Evolutionary conservation across 2,329 filamentous ascomycete species (phyloP).

Genomic region (Trichoderma afroharzianum): DNA sequence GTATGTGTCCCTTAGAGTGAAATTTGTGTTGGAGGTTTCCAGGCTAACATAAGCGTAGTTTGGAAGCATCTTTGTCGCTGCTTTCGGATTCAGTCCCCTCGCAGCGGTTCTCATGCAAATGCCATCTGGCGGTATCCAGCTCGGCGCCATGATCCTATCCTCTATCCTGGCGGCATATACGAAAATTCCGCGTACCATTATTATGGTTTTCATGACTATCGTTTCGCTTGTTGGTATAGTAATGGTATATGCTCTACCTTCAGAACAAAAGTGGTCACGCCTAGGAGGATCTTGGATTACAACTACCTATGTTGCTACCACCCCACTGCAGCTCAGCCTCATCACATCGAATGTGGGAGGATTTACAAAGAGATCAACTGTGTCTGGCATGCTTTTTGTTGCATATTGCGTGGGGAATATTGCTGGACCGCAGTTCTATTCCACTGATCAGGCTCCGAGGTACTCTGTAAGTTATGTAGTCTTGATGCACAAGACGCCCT

Average conservation of each 20-base stretch:
- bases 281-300: background rate
- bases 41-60: background rate
- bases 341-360: constrained; percentile 54
- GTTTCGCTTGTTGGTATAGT: background rate
- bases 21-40: background rate
- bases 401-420: constrained; percentile 56
- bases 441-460: constrained; percentile 43
- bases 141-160: background rate
- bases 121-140: background rate
- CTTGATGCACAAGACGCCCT: background rate
- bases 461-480: constrained; percentile 42
- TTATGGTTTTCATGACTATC: background rate
- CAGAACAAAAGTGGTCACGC: background rate
- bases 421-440: constrained; percentile 53
- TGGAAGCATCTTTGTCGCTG: background rate
- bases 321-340: constrained; percentile 53
- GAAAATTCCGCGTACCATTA: background rate
- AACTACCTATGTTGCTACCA: constrained; percentile 35
- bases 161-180: background rate
- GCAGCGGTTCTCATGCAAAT: background rate
- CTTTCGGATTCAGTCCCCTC: background rate
- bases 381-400: constrained; percentile 52
- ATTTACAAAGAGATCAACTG: constrained; percentile 57
- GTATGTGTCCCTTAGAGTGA: background rate
- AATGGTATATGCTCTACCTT: background rate